These are phyloP conservation scores for Penicillium sp. DNA, from an alignment of 2,329 filamentous ascomycete genomes.

Conservation along the genomic window DNA sequence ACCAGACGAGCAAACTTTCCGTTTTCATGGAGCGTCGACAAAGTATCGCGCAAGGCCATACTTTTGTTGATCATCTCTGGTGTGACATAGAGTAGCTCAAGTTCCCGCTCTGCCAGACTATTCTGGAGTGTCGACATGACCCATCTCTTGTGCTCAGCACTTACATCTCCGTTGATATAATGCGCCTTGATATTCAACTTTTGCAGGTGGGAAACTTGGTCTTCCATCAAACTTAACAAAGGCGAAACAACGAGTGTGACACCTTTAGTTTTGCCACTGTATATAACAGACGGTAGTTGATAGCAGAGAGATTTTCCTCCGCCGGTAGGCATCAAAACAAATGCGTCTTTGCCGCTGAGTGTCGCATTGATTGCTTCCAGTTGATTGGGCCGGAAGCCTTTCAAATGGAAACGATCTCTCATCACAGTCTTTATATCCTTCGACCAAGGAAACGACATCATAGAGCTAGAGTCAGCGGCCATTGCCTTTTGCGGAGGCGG, in stretches of 20 bases:
- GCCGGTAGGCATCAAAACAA: conserved; percentile 96
- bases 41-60: conserved; percentile 58
- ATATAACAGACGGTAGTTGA: conserved; percentile 83
- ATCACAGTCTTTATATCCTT: conserved; percentile 76
- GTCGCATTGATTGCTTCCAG: conserved; percentile 95
- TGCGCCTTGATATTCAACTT: conserved; percentile 73
- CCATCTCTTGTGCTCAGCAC: conserved; percentile 57
- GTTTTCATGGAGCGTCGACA: conserved; percentile 65
- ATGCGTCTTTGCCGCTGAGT: conserved; percentile 78
- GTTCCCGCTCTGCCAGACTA: conserved; percentile 64
- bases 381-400: conserved; percentile 85
- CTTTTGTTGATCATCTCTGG: conserved; percentile 95
- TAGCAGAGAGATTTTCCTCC: conserved; percentile 97
- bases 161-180: conserved; percentile 74
- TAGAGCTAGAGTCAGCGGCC: conserved; percentile 24
- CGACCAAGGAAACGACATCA: conserved; percentile 75
- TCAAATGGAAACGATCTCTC: conserved; percentile 77
- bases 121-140: conserved; percentile 64
- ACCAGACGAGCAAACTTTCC: conserved; percentile 81
- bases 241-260: conserved; percentile 95
- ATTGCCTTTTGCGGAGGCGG: conserved; percentile 24
- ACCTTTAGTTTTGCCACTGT: conserved; percentile 71
- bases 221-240: conserved; percentile 91
- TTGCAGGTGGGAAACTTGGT: conserved; percentile 82
- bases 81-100: conserved; percentile 90